These are phyloP conservation scores for Scedosporium boydii DNA, from an alignment of 2,329 filamentous ascomycete species.

Conservation along the genomic window DNA sequence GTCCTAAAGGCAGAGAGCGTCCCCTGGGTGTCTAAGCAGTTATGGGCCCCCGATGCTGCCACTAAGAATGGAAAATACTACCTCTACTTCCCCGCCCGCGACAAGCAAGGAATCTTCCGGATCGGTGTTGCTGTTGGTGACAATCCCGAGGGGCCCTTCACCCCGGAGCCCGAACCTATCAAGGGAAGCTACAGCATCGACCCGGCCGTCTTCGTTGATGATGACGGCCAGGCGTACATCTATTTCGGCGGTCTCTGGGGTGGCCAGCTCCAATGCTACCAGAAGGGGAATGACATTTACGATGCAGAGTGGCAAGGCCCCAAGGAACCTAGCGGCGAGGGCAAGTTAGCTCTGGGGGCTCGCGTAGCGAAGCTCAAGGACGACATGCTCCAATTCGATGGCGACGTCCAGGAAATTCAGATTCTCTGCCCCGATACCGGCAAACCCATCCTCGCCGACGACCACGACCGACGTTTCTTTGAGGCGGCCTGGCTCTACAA, in stretches of 20 bases:
- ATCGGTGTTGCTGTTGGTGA: constrained; percentile 62
- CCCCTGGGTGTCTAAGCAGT: constrained; percentile 69
- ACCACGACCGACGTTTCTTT: constrained; percentile 69
- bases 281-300: constrained; percentile 41
- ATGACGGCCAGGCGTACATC: constrained; percentile 26
- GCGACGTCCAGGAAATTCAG: constrained; percentile 45
- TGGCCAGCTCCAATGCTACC: constrained; percentile 71
- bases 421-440: constrained; percentile 56
- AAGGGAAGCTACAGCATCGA: constrained; percentile 67
- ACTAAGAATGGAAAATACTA: constrained; percentile 60
- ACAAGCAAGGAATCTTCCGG: constrained; percentile 59
- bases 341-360: constrained; percentile 50
- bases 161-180: constrained; percentile 54
- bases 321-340: constrained; percentile 48
- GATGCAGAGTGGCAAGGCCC: constrained; percentile 44
- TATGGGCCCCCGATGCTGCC: constrained; percentile 74
- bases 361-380: constrained; percentile 54
- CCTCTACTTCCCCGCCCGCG: constrained; percentile 68
- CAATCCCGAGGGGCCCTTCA: constrained; percentile 60
- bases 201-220: constrained; percentile 64
- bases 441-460: constrained; percentile 49
- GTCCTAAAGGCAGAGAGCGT: constrained; percentile 56
- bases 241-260: constrained; percentile 79
- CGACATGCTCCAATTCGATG: constrained; percentile 57
- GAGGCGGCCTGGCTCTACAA: constrained; percentile 77